Evolutionary conservation across 148 eudicot genomes (phyloP), one percentile per base, ranked within the genome.

Genomic region (Amaranthus hypochondriacus): DNA sequence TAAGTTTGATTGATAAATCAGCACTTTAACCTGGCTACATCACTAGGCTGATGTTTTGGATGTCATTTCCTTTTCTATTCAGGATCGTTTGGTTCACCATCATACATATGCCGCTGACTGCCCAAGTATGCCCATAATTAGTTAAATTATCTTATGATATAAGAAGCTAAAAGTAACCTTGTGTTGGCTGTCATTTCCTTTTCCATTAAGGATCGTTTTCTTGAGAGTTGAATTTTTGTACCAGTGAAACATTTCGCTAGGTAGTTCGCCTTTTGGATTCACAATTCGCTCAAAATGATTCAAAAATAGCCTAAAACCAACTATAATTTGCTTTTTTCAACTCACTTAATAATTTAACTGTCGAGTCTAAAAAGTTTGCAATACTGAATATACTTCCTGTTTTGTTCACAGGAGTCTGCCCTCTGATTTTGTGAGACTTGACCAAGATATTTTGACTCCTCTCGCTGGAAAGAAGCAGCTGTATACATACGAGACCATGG

Each of bases 371-470:
- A 1, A 7, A 42, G 49, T 6, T 28, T 53, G 72, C 54, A 62
- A 44, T 56, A 57, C 80, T 87, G 60, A 83, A 65, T 48, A 68
- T 67, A 55, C 52, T 58, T 42, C 66, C 57, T 21, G 14, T 62
- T 58, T 68, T 48, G 74, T 56, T 62, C 61, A 76, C 87, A 93
- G 96, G 89, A 89, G 87, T 81, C 78, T 85, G 66, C 98, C 93
- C 15, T n/a, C 92, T 59, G 94, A 90, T 84, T 93, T 87, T 72
- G 94, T 93, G 75, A 86, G 98, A 75, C 73, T 93, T 71, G 98
- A 93, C 84, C 98, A 93, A 84, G 98, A 93, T 82, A 93, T 93
- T 49, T 70, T 93, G 73, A 84, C 94, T 58, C 96, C 98, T 47
- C 92, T 93, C 55, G 96, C 98, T 15, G 98, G 98, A 63, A 93